Conservation (phyloP, 129 eudicot species). For the Escallonia herrerae region DNA sequence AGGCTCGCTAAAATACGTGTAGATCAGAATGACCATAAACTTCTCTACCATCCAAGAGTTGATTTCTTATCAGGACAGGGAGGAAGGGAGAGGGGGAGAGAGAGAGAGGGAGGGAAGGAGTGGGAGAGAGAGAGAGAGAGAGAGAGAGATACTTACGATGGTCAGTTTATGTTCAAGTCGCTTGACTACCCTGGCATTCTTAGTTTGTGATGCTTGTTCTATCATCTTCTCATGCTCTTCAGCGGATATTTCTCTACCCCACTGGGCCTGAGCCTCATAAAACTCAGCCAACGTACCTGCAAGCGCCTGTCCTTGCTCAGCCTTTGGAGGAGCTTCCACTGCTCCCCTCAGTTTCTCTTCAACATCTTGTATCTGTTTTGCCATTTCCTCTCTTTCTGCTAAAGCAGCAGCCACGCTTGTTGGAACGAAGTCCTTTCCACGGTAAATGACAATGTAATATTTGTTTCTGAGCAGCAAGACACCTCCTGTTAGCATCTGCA, state of each 20-base stretch:
- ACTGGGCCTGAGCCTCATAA: conserved; percentile 82
- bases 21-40: no score
- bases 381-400: conserved; percentile 75
- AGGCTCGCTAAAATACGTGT: no score
- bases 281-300: conserved; percentile 95
- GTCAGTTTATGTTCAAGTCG: conserved; percentile 78
- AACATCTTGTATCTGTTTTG: conserved; percentile 47
- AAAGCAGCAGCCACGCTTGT: conserved; percentile 71
- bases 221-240: conserved; percentile 76
- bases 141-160: conserved; percentile 46
- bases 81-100: no score
- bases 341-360: conserved; percentile 40
- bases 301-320: conserved; percentile 40
- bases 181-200: conserved; percentile 58
- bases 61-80: no score
- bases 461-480: conserved; percentile 83
- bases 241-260: conserved; percentile 82
- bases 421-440: conserved; percentile 95
- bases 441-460: conserved; percentile 79
- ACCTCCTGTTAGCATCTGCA: conserved; percentile 90
- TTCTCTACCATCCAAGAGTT: no score
- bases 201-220: conserved; percentile 65
- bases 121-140: no score
- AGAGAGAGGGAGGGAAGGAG: no score
- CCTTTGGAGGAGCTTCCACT: conserved; percentile 21